Conservation (phyloP, 768 basidiomycete species). For the Auriscalpium orientale region DNA sequence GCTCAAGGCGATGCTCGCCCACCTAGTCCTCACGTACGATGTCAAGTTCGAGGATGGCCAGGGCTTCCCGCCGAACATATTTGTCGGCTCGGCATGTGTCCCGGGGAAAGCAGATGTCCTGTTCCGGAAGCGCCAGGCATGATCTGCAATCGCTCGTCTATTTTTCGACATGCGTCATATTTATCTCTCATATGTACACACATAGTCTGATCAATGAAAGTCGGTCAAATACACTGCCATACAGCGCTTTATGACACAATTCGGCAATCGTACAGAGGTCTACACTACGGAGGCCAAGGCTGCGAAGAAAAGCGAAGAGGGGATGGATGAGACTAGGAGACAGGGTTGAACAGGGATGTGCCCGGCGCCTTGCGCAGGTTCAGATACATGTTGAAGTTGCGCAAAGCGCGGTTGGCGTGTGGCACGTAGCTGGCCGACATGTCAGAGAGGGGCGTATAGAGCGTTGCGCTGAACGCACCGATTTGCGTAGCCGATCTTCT, state of each 20-base stretch:
- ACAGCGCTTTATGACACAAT: too few relatives aligned
- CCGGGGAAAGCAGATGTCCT: background rate
- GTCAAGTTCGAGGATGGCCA: slow-evolving; percentile 20
- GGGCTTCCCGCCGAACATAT: background rate
- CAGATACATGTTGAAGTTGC: slow-evolving; percentile 94
- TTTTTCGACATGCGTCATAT: too few relatives aligned
- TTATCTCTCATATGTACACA: too few relatives aligned
- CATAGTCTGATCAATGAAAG: too few relatives aligned
- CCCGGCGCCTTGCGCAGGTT: slow-evolving; percentile 83
- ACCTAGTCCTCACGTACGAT: slow-evolving; percentile 26
- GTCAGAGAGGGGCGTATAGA: background rate
- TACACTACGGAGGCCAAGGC: too few relatives aligned
- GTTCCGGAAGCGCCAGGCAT: background rate
- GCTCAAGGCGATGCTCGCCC: slow-evolving; percentile 28
- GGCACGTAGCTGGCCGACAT: slow-evolving; percentile 73
- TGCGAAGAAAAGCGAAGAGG: too few relatives aligned
- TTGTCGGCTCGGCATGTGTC: background rate
- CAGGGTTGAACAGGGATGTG: slow-evolving; percentile 46
- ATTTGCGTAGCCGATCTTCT: slow-evolving; percentile 94
- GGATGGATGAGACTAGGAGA: too few relatives aligned
- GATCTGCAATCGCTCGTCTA: background rate
- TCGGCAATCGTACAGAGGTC: too few relatives aligned
- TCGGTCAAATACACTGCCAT: too few relatives aligned
- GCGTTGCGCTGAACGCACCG: slow-evolving; percentile 50
- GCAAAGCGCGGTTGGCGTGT: slow-evolving; percentile 86